A percentile compares a stretch with the other conserved stretches of the same genome.
Evolutionary conservation across 495 filamentous ascomycete species (phyloP).

Genomic region (Friedmanniomyces endolithicus): DNA sequence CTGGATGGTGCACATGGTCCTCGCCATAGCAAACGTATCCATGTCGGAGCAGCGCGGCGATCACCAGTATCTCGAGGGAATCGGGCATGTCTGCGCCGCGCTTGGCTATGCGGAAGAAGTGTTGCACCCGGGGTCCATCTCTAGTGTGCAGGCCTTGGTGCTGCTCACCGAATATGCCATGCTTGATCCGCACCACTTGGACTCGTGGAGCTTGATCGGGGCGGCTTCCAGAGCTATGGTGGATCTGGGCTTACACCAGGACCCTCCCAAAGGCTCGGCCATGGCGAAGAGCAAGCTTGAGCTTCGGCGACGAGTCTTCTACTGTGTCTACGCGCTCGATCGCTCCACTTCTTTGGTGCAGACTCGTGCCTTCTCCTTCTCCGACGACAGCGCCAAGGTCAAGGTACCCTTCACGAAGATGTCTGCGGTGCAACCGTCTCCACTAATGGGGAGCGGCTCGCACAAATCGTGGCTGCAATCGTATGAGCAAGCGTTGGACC

Average conservation of each 20-base stretch:
- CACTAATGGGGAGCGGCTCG: constrained; percentile 28
- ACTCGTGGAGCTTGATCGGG: constrained; percentile 81
- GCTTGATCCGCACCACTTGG: constrained; percentile 76
- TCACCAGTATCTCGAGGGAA: constrained; percentile 47
- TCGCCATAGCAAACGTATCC: constrained; percentile 64
- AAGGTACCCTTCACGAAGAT: constrained; percentile 16
- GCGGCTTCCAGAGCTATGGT: constrained; percentile 72
- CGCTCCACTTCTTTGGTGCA: constrained; percentile 74
- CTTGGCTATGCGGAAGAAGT: constrained; percentile 65
- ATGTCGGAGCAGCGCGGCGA: constrained; percentile 58
- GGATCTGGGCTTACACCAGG: constrained; percentile 82
- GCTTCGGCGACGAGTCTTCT: constrained; percentile 65
- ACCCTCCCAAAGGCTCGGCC: constrained; percentile 54
- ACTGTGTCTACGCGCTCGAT: constrained; percentile 77
- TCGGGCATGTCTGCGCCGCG: constrained; percentile 56
- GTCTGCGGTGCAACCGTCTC: constrained; percentile 6
- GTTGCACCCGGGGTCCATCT: constrained; percentile 66
- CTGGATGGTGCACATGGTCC: constrained; percentile 78
- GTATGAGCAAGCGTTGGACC: constrained; percentile 37
- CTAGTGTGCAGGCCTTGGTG: constrained; percentile 71
- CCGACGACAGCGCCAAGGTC: constrained; percentile 73
- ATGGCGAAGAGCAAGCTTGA: constrained; percentile 54
- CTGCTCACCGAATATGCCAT: constrained; percentile 79
- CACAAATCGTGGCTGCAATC: constrained; percentile 35
- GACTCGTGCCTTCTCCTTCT: constrained; percentile 75